A percentile compares a stretch with the other conserved stretches of the same genome.
These are phyloP conservation scores for Botrytis elliptica DNA, from an alignment of 2,329 filamentous ascomycete genomes.

Conservation along the genomic window DNA sequence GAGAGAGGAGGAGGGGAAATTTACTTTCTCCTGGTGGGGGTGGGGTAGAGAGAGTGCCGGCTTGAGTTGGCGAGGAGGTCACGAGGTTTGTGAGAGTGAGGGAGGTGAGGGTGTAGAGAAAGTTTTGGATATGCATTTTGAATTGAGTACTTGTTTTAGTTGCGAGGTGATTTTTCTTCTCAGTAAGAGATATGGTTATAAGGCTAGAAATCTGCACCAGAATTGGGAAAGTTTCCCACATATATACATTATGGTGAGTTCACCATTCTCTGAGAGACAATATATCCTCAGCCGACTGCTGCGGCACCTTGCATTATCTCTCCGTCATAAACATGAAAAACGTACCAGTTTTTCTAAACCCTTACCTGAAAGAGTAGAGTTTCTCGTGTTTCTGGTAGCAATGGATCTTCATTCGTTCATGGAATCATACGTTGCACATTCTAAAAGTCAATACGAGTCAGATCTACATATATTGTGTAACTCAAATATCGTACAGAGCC, in stretches of 20 bases:
- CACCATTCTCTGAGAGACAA: too few relatives aligned
- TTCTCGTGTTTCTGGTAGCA: neutral
- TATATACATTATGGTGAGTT: neutral
- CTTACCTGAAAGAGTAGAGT: neutral
- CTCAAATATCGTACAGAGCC: neutral
- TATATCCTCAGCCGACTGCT: too few relatives aligned
- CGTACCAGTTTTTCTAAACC: neutral
- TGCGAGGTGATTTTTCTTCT: neutral
- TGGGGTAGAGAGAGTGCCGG: neutral
- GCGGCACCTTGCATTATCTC: neutral
- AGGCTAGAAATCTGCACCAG: too few relatives aligned
- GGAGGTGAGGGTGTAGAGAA: neutral
- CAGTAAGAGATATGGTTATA: neutral
- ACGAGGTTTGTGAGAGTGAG: conserved; percentile 8
- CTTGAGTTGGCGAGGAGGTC: neutral
- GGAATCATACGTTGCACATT: neutral
- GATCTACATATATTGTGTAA: neutral
- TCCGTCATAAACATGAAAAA: neutral
- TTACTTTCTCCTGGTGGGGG: conserved; percentile 17
- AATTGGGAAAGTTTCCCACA: neutral
- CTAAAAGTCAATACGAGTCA: neutral
- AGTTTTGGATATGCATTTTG: neutral
- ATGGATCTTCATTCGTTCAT: neutral
- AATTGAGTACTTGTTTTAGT: neutral
- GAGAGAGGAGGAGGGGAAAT: too few relatives aligned